Evolutionary conservation across 2,329 filamentous ascomycete genomes (phyloP).

Genomic region (Moelleriella libera): DNA sequence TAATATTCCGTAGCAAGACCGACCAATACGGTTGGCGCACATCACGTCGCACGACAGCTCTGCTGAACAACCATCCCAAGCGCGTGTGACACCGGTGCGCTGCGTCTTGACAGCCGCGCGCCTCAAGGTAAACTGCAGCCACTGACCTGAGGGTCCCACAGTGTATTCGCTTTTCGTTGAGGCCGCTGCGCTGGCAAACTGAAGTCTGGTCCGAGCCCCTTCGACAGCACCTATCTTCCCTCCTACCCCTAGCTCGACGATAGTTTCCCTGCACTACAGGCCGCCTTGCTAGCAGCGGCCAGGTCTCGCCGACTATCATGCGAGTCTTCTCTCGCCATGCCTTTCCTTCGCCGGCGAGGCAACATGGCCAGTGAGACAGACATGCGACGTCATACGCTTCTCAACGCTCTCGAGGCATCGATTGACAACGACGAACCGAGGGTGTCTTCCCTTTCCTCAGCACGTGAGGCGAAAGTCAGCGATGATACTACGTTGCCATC

Average conservation of each 20-base stretch:
- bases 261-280: background rate
- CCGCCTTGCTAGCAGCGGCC: background rate
- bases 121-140: background rate
- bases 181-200: background rate
- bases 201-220: background rate
- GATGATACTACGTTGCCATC: slow-evolving; percentile 6
- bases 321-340: slow-evolving; percentile 31
- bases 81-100: background rate
- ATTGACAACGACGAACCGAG: slow-evolving; percentile 9
- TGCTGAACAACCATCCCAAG: background rate
- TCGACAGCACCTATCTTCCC: background rate
- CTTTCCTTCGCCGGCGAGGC: slow-evolving; percentile 47
- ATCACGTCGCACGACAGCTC: background rate
- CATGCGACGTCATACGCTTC: slow-evolving; percentile 37
- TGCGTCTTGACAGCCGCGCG: too few species aligned
- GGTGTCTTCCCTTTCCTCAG: slow-evolving; percentile 5
- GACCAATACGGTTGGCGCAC: background rate
- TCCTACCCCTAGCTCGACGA: too few species aligned
- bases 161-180: background rate
- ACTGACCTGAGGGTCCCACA: background rate
- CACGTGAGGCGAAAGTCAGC: slow-evolving; percentile 3
- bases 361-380: slow-evolving; percentile 45
- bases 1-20: too few species aligned
- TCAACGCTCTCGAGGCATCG: slow-evolving; percentile 15
- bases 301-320: slow-evolving; percentile 19